These are phyloP conservation scores for Endocarpon pusillum DNA, from an alignment of 495 filamentous ascomycete species.

Conservation along the genomic window DNA sequence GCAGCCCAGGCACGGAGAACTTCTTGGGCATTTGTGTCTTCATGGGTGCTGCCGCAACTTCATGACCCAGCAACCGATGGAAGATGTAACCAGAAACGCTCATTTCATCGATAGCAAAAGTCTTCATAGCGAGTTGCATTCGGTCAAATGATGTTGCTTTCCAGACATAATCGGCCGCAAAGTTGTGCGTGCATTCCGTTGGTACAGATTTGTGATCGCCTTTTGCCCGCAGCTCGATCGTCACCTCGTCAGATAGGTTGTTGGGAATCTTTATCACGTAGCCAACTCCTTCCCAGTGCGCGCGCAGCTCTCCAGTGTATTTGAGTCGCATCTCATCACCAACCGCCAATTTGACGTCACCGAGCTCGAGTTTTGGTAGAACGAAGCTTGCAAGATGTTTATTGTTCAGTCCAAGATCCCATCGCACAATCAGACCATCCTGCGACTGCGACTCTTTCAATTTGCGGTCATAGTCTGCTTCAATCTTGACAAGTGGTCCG, in stretches of 20 bases:
- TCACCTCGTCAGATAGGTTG: conserved; percentile 97
- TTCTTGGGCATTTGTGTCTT: conserved; percentile 95
- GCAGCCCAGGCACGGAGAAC: conserved; percentile 87
- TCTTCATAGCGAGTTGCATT: conserved; percentile 99
- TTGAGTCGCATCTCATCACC: conserved; percentile 97
- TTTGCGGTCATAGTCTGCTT: conserved; percentile 99
- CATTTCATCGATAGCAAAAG: conserved; percentile 94
- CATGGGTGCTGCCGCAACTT: conserved; percentile 89
- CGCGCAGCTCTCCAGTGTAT: conserved; percentile 85
- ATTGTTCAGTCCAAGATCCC: conserved; percentile 94
- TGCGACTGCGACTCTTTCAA: conserved; percentile 96
- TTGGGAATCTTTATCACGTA: conserved; percentile 99
- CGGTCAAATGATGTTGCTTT: conserved; percentile 98
- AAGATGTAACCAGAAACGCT: conserved; percentile 98
- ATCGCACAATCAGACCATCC: conserved; percentile 81
- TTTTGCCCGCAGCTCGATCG: conserved; percentile 80
- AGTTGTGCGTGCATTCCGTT: conserved; percentile 95
- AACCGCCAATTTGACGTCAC: conserved; percentile 94
- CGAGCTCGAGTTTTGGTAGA: conserved; percentile 90
- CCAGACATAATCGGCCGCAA: conserved; percentile 98
- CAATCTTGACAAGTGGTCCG: conserved; percentile 94
- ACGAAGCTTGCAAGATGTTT: conserved; percentile 95
- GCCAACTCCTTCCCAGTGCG: conserved; percentile 94
- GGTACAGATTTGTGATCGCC: conserved; percentile 88
- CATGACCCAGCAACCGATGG: conserved; percentile 89